A percentile compares a stretch with the other conserved stretches of the same genome.
Evolutionary conservation across 73 alveolate genomes (phyloP).

Genomic region (Tetrahymena malaccensis): DNA sequence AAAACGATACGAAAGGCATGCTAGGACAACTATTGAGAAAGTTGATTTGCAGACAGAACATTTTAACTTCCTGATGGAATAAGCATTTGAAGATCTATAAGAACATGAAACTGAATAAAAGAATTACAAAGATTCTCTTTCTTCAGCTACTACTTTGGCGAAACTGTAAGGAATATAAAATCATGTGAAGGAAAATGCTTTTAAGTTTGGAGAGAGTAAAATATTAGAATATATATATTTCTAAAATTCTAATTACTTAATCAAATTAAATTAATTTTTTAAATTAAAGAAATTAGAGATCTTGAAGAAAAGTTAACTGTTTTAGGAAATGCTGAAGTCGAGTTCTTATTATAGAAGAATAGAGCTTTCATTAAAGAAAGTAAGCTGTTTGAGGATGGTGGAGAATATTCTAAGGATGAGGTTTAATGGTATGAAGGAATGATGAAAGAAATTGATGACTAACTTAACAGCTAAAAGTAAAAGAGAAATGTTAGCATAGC

Average conservation of each 20-base stretch:
- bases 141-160: slow-evolving; percentile 29
- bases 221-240: background rate
- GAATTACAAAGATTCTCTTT: background rate
- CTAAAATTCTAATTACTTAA: background rate
- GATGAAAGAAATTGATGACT: slow-evolving; percentile 29
- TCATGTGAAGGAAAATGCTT: slow-evolving; percentile 29
- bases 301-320: slow-evolving; percentile 12
- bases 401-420: slow-evolving; percentile 31
- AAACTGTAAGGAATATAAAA: slow-evolving; percentile 31
- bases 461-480: slow-evolving; percentile 1
- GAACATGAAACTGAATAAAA: slow-evolving; percentile 9
- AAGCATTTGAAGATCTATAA: slow-evolving; percentile 27
- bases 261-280: background rate
- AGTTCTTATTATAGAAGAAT: slow-evolving; percentile 1
- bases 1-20: slow-evolving; percentile 40
- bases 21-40: slow-evolving; percentile 18
- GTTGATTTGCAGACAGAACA: slow-evolving; percentile 35
- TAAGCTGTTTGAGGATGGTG: background rate
- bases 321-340: slow-evolving; percentile 20
- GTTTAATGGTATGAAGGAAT: slow-evolving; percentile 31
- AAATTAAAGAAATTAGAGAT: slow-evolving; percentile 20
- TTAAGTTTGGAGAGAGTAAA: slow-evolving; percentile 38
- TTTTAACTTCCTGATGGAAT: slow-evolving; percentile 20
- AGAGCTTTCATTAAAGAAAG: slow-evolving; percentile 28
- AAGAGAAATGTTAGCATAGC: slow-evolving; percentile 11